Percentiles rank a stretch among this genome's conserved stretches.
phyloP scores from a whole-genome alignment of 2,329 filamentous ascomycete species.

The Shiraia sp. region DNA sequence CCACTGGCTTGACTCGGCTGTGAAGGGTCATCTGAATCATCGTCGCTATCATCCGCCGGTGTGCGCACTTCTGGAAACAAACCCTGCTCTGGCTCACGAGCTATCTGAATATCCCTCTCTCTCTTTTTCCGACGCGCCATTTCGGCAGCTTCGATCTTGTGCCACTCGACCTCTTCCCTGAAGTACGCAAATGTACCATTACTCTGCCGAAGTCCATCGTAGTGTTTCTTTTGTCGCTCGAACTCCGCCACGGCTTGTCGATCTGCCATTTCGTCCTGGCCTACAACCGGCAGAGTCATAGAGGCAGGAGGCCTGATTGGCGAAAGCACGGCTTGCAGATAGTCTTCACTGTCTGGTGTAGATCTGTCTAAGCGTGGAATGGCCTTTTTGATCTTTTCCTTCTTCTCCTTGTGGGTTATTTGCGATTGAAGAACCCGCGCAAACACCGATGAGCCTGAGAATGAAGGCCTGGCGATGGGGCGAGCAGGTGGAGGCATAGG shows the following conservation, averaged over 20 bases:
- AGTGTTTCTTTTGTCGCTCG: slow-evolving; percentile 22
- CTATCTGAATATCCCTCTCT: slow-evolving; percentile 15
- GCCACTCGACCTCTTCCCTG: slow-evolving; percentile 33
- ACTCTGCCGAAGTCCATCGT: slow-evolving; percentile 19
- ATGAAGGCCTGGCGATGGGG: background rate
- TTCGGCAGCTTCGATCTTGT: slow-evolving; percentile 27
- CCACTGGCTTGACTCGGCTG: slow-evolving; percentile 1
- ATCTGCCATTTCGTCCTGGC: slow-evolving; percentile 13
- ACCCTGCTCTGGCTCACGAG: slow-evolving; percentile 11
- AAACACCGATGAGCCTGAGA: slow-evolving; percentile 2
- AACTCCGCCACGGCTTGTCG: slow-evolving; percentile 17
- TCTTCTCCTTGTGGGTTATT: slow-evolving; percentile 6
- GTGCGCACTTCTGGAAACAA: slow-evolving; percentile 13
- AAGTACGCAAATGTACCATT: slow-evolving; percentile 25
- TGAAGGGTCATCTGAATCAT: slow-evolving; percentile 10
- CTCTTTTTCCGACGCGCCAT: slow-evolving; percentile 19
- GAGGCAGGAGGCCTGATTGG: slow-evolving; percentile 3
- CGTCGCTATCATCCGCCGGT: slow-evolving; percentile 2
- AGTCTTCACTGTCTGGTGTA: slow-evolving; percentile 10
- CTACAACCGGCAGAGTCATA: background rate
- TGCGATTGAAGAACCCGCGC: slow-evolving; percentile 16
- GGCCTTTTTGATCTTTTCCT: slow-evolving; percentile 2
- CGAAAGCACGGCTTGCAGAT: slow-evolving; percentile 17
- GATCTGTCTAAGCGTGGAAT: background rate
- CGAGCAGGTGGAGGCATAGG: slow-evolving; percentile 5